Base-by-base conservation (phyloP, 2,329 filamentous ascomycete genomes). In the Pseudopyricularia javanii region DNA sequence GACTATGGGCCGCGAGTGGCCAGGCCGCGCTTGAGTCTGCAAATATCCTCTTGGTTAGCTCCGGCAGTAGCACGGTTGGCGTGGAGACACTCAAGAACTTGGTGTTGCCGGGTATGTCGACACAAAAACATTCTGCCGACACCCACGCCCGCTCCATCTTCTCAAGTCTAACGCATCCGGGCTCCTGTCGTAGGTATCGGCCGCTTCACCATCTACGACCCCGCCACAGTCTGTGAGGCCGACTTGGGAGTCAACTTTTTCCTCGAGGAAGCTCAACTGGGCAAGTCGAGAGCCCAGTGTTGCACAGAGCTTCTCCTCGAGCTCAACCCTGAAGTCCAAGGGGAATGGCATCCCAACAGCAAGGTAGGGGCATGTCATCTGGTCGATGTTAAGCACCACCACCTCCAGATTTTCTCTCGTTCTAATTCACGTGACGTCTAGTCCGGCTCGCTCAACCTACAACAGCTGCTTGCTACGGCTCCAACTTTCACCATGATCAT, bases 181-280 rank as follows among this genome's bases (percentile, higher is more conserved):
- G 66, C 45, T 40, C 14, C 20, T n/a, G 35, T 53, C 22, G 11
- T 48, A 84, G 85, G 91, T 3, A 86, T 97, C 61, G 94, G 93
- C 8, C 80, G 82, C 26, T 98, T 96, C 66, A 94, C 88, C 1
- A 95, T 98, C 56, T 85, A 86, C 51, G 93, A 98, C 62, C 82
- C 86, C 7, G 79, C 82, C 1, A 67, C 77, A 2, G 91, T 98
- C n/a, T 74, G 73, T 1, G 85, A 95, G 59, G 75, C 82, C 43
- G 93, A 98, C 62, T 73, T 98, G 40, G 93, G 94, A 4, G 85
- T 96, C 57, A 98, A 98, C 70, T 98, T 98, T 75, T 98, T 98
- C 63, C 74, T 98, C 0, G 88, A 95, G 56, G 82, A 93, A 60
- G 73, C 76, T 49, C 85, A 82, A 58, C 66, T 95, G 35, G 91